Percentiles rank a stretch among this genome's conserved stretches.
phyloP scores from a whole-genome alignment of 306 rosid species.

The Malus fusca region DNA sequence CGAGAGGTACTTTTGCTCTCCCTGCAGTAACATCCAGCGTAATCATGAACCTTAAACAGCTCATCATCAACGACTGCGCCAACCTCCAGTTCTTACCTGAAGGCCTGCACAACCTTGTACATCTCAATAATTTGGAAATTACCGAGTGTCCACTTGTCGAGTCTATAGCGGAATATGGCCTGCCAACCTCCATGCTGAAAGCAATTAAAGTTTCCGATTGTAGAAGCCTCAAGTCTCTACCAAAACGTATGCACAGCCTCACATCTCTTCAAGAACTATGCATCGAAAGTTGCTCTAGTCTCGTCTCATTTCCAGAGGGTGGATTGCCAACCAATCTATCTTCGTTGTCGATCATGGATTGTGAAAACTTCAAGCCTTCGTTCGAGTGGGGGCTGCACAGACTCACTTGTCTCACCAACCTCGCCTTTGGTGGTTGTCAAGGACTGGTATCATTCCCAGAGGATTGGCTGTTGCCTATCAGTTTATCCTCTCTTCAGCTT shows the following conservation, averaged over 20 bases:
- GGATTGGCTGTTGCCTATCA: constrained; percentile 24
- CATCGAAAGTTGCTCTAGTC: constrained; percentile 15
- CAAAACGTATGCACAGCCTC: constrained; percentile 18
- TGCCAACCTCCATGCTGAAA: constrained; percentile 9
- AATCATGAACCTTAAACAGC: constrained; percentile 19
- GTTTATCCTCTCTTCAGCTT: constrained; percentile 24
- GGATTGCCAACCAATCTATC: constrained; percentile 24
- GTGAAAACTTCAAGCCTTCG: constrained; percentile 22
- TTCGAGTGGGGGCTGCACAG: constrained; percentile 29
- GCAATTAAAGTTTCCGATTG: constrained; percentile 14
- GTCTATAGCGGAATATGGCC: constrained; percentile 16
- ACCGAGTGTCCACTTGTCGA: constrained; percentile 22
- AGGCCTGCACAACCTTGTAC: constrained; percentile 12
- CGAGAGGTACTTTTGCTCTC: constrained; percentile 7
- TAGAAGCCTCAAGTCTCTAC: constrained; percentile 15
- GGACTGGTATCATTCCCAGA: constrained; percentile 22
- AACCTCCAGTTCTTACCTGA: constrained; percentile 18
- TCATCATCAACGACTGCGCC: constrained; percentile 15
- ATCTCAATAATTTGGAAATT: constrained; percentile 20
- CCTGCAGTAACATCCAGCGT: neutral
- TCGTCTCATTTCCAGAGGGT: constrained; percentile 15
- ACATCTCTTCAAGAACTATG: constrained; percentile 21
- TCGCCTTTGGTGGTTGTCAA: constrained; percentile 23
- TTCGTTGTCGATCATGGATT: constrained; percentile 17
- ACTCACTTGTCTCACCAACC: constrained; percentile 15